Evolutionary conservation across 352 stramenopile genomes (phyloP), one percentile per base, ranked within the genome.

Genomic region (Pythium periplocum): DNA sequence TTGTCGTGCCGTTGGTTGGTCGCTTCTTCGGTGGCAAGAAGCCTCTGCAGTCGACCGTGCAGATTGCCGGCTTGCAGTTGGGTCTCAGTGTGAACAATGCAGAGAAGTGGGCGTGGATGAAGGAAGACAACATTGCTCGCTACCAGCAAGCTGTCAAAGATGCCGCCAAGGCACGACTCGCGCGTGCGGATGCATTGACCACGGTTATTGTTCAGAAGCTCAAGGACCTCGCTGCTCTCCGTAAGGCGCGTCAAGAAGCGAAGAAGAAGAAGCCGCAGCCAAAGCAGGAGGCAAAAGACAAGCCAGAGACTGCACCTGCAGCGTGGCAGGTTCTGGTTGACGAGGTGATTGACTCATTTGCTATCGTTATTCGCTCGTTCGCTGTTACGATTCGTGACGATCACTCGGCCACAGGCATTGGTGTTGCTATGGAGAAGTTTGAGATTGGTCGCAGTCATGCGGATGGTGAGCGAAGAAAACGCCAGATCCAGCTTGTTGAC

Each of bases 81-180:
- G 77, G 60, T 6, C 45, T 90, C 32, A 69, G 57, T 42, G 66
- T 90, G 11, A 78, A 93, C 45, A 45, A 69, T 33, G 75, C 83
- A 0, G 75, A 88, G 60, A 83, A 87, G 41, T 95, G 85, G 85
- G 81, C 90, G 57, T 87, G 73, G 69, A 72, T 73, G 46, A 65
- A 57, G 33, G 68, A 87, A 36, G 69, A 92, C 39, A 94, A 94
- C 66, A 46, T 62, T 5, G 63, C 64, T 41, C 78, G 82, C 26
- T 75, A 76, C 48, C 52, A 75, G 17, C 60, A 86, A 34, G 73
- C 78, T 0, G 53, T 91, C 12, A 67, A 71, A n/a, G 64, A 79
- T 41, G 85, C 85, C 1, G 77, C 71, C 35, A 67, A 48, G 17
- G 63, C 59, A 7, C 75, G 85, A 8, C 44, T 91, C 4, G 61